A percentile compares a stretch with the other conserved stretches of the same genome.
Conservation (phyloP, 257 asterid species). For the Ligustrum vulgare region DNA sequence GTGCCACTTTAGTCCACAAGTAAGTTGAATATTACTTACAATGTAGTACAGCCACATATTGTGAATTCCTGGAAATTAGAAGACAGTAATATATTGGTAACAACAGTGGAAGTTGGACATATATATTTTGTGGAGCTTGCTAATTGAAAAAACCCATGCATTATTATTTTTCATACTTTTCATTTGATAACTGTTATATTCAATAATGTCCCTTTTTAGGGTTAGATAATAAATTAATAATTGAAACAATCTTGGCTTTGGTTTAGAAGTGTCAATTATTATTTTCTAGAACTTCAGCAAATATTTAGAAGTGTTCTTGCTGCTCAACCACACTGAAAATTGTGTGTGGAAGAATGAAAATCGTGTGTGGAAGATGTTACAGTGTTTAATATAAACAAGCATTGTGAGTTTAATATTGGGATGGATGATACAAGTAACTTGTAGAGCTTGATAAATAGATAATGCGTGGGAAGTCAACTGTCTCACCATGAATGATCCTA, state of each 20-base stretch:
- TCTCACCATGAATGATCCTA: background rate
- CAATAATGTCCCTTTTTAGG: background rate
- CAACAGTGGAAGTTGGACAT: conserved; percentile 6
- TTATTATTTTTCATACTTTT: background rate
- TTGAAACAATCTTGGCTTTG: background rate
- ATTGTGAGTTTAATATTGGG: background rate
- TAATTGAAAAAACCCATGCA: conserved; percentile 2
- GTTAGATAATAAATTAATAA: background rate
- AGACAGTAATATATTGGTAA: conserved; percentile 19
- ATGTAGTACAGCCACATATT: conserved; percentile 8
- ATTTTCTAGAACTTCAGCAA: background rate
- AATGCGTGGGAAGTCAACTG: background rate
- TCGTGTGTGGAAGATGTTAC: background rate
- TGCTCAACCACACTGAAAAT: background rate
- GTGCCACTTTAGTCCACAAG: conserved; percentile 65
- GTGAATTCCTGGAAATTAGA: conserved; percentile 12
- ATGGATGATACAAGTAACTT: conserved; percentile 5
- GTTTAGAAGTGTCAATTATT: background rate
- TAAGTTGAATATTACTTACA: conserved; percentile 30
- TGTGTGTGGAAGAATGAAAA: too few species aligned
- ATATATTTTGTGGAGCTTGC: conserved; percentile 1
- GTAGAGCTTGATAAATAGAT: background rate
- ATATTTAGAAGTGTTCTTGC: background rate
- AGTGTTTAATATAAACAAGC: background rate
- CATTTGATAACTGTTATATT: background rate